phyloP scores from a whole-genome alignment of 1,284 basidiomycete genomes.

The Coriolopsis trogii region DNA sequence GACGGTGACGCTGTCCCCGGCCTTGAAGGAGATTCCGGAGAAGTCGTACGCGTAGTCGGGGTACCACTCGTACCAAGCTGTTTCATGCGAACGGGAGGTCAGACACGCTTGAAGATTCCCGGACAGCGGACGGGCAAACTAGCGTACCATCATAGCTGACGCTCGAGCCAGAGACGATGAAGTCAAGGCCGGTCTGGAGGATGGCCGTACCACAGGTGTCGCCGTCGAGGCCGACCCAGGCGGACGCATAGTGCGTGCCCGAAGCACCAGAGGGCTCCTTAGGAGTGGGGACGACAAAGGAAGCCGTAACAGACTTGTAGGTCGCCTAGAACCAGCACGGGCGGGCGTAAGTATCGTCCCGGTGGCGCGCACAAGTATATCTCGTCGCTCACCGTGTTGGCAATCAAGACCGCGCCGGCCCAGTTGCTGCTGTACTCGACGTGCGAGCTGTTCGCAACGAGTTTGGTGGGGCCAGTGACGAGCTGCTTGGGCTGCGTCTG shows the following conservation, averaged over 20 bases:
- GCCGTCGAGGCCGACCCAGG: constrained; percentile 25
- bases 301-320: constrained; percentile 34
- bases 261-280: constrained; percentile 27
- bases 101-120: not conserved
- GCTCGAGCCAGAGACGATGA: constrained; percentile 27
- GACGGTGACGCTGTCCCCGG: constrained; percentile 35
- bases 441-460: constrained; percentile 20
- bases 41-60: constrained; percentile 40
- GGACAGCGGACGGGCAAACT: too few species aligned
- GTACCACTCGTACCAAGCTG: constrained; percentile 45
- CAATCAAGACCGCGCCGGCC: constrained; percentile 29
- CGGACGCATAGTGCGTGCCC: constrained; percentile 33
- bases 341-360: not conserved
- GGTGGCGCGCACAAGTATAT: not conserved
- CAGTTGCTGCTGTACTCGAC: constrained; percentile 32
- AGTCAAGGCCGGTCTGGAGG: constrained; percentile 34
- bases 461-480: not conserved
- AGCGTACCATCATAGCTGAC: constrained; percentile 31
- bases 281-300: constrained; percentile 35
- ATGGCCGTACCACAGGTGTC: constrained; percentile 24
- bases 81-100: not conserved
- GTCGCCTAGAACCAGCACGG: constrained; percentile 21
- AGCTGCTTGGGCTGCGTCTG: constrained; percentile 16
- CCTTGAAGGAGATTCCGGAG: constrained; percentile 33
- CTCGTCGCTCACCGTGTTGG: constrained; percentile 16